Evolutionary conservation across 2,329 filamentous ascomycete species (phyloP).

Genomic region (Verticillium albo-atrum): DNA sequence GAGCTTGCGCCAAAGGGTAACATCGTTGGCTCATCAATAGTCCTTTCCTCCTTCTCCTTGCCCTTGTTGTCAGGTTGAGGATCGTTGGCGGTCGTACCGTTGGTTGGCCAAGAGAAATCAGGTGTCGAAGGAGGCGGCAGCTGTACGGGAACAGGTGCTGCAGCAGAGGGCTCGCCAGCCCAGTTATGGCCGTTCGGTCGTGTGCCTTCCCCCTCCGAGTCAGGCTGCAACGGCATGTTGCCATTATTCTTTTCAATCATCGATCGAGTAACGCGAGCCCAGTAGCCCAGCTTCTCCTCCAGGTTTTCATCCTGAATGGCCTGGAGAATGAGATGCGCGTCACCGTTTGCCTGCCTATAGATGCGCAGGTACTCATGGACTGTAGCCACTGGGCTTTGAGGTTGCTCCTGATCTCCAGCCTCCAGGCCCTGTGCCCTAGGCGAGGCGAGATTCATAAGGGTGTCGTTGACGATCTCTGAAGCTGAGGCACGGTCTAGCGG

Average conservation of each 20-base stretch:
- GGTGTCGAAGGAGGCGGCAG: constrained; percentile 10
- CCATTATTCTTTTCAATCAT: constrained; percentile 13
- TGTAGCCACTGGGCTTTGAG: constrained; percentile 13
- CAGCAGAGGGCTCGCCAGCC: background rate
- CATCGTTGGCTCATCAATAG: background rate
- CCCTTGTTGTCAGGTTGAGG: constrained; percentile 7
- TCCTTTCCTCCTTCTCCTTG: constrained; percentile 14
- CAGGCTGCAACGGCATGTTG: background rate
- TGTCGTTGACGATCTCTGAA: background rate
- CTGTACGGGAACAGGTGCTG: background rate
- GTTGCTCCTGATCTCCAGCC: background rate
- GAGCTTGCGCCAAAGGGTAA: background rate
- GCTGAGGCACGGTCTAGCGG: background rate
- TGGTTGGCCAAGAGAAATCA: constrained; percentile 10
- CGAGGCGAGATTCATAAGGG: background rate
- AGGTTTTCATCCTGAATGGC: constrained; percentile 59
- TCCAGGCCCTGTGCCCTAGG: background rate
- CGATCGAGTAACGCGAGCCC: constrained; percentile 46
- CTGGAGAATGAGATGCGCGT: constrained; percentile 52
- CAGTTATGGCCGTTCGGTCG: background rate
- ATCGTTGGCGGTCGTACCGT: background rate
- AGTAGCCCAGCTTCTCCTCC: constrained; percentile 53
- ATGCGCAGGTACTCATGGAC: constrained; percentile 47
- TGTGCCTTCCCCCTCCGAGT: background rate
- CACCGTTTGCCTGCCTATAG: constrained; percentile 55